phyloP scores from a whole-genome alignment of 148 eudicot genomes.

The Dysphania ambrosioides region DNA sequence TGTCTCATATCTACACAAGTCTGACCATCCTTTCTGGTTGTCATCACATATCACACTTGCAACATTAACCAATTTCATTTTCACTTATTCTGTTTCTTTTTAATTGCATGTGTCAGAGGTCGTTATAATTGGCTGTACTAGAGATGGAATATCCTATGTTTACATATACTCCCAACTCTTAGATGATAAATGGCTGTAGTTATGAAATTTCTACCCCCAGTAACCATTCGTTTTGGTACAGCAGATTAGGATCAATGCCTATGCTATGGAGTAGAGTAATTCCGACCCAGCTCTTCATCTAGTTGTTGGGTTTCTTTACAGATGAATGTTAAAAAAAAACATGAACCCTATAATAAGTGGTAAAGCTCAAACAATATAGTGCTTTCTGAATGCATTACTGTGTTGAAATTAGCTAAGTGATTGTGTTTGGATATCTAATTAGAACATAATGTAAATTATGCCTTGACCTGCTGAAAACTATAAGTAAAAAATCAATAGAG shows the following conservation, averaged over 20 bases:
- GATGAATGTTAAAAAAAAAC: not conserved
- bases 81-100: not conserved
- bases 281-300: no score
- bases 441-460: not conserved
- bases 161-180: not conserved
- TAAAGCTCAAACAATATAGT: not conserved
- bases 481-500: not conserved
- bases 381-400: not conserved
- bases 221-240: not conserved
- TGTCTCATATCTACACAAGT: no score
- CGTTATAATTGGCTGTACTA: no score
- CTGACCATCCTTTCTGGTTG: not conserved
- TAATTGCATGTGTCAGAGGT: not conserved
- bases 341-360: no score
- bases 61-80: not conserved
- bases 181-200: not conserved
- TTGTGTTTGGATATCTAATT: not conserved
- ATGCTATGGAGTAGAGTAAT: not conserved
- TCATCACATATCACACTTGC: not conserved
- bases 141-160: not conserved
- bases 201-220: not conserved
- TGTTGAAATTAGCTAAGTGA: not conserved
- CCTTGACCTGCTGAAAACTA: not conserved
- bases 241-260: not conserved
- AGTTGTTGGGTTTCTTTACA: no score